Conservation (phyloP, 2,329 filamentous ascomycete species). For the Hyphodiscus sp. region DNA sequence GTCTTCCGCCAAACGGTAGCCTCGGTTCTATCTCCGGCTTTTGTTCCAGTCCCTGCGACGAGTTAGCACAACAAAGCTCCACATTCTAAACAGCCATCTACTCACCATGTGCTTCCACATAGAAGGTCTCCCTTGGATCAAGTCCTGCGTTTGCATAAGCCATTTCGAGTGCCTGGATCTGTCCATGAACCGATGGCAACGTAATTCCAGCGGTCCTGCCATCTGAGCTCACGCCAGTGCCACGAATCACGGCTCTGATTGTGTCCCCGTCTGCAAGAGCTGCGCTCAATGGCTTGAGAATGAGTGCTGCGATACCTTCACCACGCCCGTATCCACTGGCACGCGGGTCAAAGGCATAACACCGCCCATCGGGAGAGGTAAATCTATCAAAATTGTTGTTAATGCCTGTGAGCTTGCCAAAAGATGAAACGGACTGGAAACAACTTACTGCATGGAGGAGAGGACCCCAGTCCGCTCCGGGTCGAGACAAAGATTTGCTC, state of each 20-base stretch:
- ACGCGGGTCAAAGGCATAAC: constrained; percentile 47
- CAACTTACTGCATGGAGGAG: too few species aligned
- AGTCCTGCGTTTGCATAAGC: constrained; percentile 6
- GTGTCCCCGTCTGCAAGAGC: constrained; percentile 52
- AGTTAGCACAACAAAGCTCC: too few species aligned
- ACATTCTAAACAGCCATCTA: too few species aligned
- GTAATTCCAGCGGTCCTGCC: constrained; percentile 52
- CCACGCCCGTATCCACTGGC: constrained; percentile 59
- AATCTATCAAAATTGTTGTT: too few species aligned
- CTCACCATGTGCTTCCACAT: constrained; percentile 27
- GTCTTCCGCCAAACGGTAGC: too few species aligned
- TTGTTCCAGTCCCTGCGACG: constrained; percentile 1
- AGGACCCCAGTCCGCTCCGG: too few species aligned
- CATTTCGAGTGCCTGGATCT: constrained; percentile 20
- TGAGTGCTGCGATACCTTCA: constrained; percentile 52
- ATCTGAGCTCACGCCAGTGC: constrained; percentile 44
- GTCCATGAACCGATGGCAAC: constrained; percentile 41
- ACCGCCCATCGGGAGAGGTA: constrained; percentile 31
- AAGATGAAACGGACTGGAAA: too few species aligned
- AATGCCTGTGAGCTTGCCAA: too few species aligned
- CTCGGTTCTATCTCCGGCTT: too few species aligned
- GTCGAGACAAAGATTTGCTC: too few species aligned
- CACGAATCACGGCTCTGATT: constrained; percentile 48
- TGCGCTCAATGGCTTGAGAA: constrained; percentile 52
- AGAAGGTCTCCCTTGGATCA: constrained; percentile 25